phyloP scores from a whole-genome alignment of 768 basidiomycete genomes.

The Macrolepiota albuminosa region DNA sequence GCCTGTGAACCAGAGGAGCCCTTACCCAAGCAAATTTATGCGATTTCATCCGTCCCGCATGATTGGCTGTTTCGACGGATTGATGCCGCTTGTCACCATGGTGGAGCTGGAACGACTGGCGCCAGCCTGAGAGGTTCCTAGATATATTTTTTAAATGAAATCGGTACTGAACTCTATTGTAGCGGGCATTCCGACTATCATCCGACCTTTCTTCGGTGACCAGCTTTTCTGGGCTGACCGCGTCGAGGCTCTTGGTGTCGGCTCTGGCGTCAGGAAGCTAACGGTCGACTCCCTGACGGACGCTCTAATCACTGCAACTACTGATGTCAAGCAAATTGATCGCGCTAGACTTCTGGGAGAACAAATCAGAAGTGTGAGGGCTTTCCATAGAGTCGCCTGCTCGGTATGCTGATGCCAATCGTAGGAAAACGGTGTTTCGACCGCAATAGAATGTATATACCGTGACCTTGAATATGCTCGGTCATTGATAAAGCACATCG shows the following conservation, averaged over 20 bases:
- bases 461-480: conserved; percentile 94
- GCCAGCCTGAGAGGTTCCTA: conserved; percentile 83
- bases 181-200: conserved; percentile 94
- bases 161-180: conserved; percentile 1
- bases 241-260: conserved; percentile 94
- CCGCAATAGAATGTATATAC: conserved; percentile 93
- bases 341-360: conserved; percentile 84
- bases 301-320: conserved; percentile 78
- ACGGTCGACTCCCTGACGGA: conserved; percentile 74
- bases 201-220: conserved; percentile 97
- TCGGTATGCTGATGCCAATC: conserved; percentile 5
- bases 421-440: conserved; percentile 92
- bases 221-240: conserved; percentile 98
- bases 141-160: conserved; percentile 1
- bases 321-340: conserved; percentile 83
- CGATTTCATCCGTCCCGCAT: conserved; percentile 84
- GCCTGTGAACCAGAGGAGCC: conserved; percentile 61
- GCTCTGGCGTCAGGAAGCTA: conserved; percentile 82
- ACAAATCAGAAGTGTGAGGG: conserved; percentile 72
- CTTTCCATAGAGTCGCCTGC: not conserved
- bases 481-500: conserved; percentile 67
- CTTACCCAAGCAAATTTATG: conserved; percentile 74
- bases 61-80: conserved; percentile 95
- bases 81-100: conserved; percentile 97
- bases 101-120: conserved; percentile 94